Evolutionary conservation across 225 moss, liverwort and hornwort species (phyloP).

Genomic region (Rhytidiadelphus loreus): DNA sequence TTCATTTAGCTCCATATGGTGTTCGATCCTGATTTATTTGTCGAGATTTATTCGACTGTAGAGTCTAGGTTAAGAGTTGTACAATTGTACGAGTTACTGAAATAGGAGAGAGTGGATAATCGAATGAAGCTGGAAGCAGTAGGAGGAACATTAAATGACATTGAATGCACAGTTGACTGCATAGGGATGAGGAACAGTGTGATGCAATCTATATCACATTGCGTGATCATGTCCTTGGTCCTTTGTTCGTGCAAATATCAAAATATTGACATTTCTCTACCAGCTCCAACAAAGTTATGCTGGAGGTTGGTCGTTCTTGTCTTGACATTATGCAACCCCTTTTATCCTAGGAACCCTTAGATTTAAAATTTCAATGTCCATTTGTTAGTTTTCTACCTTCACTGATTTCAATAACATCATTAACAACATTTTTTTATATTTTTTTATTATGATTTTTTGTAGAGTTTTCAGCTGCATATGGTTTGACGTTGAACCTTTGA

Average conservation of each 20-base stretch:
- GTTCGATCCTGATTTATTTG: neutral
- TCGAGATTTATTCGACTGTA: neutral
- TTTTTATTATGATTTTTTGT: neutral
- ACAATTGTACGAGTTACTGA: neutral
- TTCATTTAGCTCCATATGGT: neutral
- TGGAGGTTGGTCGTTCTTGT: constrained; percentile 62
- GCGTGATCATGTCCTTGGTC: constrained; percentile 37
- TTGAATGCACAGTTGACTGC: constrained; percentile 28
- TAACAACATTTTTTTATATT: neutral
- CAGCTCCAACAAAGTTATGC: constrained; percentile 33
- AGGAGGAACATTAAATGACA: neutral
- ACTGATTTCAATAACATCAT: neutral
- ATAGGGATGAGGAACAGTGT: constrained; percentile 24
- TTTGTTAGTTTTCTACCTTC: neutral
- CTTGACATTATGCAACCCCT: constrained; percentile 9
- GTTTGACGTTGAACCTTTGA: neutral
- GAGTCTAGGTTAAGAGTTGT: neutral
- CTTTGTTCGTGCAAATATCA: constrained; percentile 36
- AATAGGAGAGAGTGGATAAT: neutral
- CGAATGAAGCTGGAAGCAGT: neutral
- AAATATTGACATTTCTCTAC: constrained; percentile 53
- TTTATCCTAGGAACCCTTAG: neutral
- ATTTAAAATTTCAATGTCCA: neutral
- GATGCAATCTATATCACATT: constrained; percentile 21
- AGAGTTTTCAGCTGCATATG: neutral